phyloP scores from a whole-genome alignment of 2,329 filamentous ascomycete species.

The Ceratocystis diversiconidia region DNA sequence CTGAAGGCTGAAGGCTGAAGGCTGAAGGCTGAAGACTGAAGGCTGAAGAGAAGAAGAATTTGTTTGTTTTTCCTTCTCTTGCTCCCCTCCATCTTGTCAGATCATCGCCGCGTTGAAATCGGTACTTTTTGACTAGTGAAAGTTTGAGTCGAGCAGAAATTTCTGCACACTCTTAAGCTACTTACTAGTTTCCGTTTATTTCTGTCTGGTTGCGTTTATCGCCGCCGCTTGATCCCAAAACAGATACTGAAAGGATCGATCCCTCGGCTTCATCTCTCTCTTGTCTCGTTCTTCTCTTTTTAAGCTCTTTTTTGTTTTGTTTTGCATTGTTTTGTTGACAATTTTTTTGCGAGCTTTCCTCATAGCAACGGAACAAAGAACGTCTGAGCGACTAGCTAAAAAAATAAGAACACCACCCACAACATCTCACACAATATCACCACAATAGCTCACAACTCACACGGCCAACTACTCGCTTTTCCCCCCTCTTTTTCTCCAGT shows the following conservation, averaged over 20 bases:
- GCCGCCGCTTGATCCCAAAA: not conserved
- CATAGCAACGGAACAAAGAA: not conserved
- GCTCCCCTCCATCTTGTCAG: too few relatives aligned
- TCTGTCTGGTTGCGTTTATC: not conserved
- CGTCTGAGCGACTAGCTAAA: not conserved
- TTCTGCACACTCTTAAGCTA: too few relatives aligned
- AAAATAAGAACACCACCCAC: not conserved
- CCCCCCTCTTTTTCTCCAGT: not conserved
- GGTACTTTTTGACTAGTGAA: too few relatives aligned
- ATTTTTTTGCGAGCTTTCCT: not conserved
- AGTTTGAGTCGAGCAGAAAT: too few relatives aligned
- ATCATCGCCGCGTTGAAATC: too few relatives aligned
- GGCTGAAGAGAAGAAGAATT: too few relatives aligned
- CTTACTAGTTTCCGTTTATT: too few relatives aligned
- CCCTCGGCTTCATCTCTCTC: not conserved
- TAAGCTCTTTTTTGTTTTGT: not conserved
- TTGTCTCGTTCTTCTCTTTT: not conserved
- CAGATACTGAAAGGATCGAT: not conserved
- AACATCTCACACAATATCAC: not conserved
- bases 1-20: too few relatives aligned
- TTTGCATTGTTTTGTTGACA: not conserved
- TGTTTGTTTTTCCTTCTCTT: too few relatives aligned
- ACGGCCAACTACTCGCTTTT: not conserved
- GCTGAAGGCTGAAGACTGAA: too few relatives aligned
- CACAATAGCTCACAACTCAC: not conserved